phyloP scores from a whole-genome alignment of 1,139 yeast genomes.

The Chernovozyma aurita region DNA sequence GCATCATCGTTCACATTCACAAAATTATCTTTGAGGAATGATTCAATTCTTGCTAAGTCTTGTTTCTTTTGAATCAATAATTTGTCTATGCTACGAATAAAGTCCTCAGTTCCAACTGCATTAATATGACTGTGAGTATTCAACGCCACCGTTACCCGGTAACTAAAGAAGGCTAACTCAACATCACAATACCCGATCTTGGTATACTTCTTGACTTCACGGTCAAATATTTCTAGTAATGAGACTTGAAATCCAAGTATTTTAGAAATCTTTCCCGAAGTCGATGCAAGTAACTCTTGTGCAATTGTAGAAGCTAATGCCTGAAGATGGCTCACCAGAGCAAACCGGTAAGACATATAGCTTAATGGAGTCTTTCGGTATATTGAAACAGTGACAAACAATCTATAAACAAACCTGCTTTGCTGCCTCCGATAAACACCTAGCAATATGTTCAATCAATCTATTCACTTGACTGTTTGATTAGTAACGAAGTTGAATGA shows the following conservation, averaged over 20 bases:
- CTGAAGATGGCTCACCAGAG: conserved; percentile 1
- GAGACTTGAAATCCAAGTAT: conserved; percentile 25
- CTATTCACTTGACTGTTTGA: too few relatives aligned
- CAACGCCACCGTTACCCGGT: conserved; percentile 14
- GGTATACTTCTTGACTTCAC: conserved; percentile 25
- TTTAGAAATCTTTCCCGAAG: conserved; percentile 11
- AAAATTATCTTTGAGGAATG: conserved; percentile 7
- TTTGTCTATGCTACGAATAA: conserved; percentile 16
- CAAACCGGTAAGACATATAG: not conserved
- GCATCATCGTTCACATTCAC: conserved; percentile 2
- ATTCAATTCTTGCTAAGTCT: conserved; percentile 6
- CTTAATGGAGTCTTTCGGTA: too few relatives aligned
- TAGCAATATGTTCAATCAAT: too few relatives aligned
- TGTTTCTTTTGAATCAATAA: conserved; percentile 19
- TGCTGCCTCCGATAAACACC: too few relatives aligned
- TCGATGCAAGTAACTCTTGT: not conserved
- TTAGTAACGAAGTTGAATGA: too few relatives aligned
- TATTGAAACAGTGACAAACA: too few relatives aligned
- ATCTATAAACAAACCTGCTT: too few relatives aligned
- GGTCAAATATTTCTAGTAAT: conserved; percentile 31
- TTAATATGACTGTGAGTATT: conserved; percentile 12
- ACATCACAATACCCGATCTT: conserved; percentile 34
- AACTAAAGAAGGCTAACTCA: conserved; percentile 33
- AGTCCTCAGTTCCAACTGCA: conserved; percentile 15
- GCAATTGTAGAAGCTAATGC: not conserved